These are phyloP conservation scores for Neurospora sp. DNA, from an alignment of 495 filamentous ascomycete species.

Conservation along the genomic window DNA sequence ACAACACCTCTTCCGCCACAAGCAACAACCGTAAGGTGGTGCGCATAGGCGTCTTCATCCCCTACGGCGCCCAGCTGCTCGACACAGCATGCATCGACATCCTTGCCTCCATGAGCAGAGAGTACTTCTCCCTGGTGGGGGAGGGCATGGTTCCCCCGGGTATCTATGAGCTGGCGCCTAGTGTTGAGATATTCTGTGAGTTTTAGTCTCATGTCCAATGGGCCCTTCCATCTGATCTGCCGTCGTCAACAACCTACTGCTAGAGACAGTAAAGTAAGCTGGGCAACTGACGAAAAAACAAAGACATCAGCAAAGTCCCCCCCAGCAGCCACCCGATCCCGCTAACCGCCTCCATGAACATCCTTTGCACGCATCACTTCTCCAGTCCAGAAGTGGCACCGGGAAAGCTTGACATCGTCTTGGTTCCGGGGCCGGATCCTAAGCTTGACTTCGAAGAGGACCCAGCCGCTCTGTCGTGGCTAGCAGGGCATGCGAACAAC, in stretches of 20 bases:
- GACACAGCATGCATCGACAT: slow-evolving; percentile 41
- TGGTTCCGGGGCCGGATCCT: slow-evolving; percentile 44
- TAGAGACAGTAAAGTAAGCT: neutral
- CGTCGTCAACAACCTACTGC: neutral
- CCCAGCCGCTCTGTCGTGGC: slow-evolving; percentile 31
- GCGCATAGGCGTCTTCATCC: slow-evolving; percentile 38
- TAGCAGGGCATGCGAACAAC: slow-evolving; percentile 28
- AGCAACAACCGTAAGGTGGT: slow-evolving; percentile 7
- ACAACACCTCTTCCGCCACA: neutral
- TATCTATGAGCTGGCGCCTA: slow-evolving; percentile 28
- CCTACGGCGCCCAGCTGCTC: slow-evolving; percentile 34
- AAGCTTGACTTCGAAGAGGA: slow-evolving; percentile 12
- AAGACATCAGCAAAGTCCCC: slow-evolving; percentile 29
- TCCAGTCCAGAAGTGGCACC: slow-evolving; percentile 32
- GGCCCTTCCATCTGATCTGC: neutral
- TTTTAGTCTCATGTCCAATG: neutral
- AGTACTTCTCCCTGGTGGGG: slow-evolving; percentile 28
- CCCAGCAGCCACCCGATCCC: slow-evolving; percentile 18
- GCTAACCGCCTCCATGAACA: slow-evolving; percentile 24
- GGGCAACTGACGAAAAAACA: neutral
- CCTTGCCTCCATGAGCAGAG: slow-evolving; percentile 32
- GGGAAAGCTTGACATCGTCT: slow-evolving; percentile 42
- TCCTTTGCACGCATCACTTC: slow-evolving; percentile 32
- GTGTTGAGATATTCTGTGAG: slow-evolving; percentile 27
- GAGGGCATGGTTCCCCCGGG: slow-evolving; percentile 18